Evolutionary conservation across 441 rosid species (phyloP), one percentile per base, ranked within the genome.

Genomic region (Adansonia gregorii): DNA sequence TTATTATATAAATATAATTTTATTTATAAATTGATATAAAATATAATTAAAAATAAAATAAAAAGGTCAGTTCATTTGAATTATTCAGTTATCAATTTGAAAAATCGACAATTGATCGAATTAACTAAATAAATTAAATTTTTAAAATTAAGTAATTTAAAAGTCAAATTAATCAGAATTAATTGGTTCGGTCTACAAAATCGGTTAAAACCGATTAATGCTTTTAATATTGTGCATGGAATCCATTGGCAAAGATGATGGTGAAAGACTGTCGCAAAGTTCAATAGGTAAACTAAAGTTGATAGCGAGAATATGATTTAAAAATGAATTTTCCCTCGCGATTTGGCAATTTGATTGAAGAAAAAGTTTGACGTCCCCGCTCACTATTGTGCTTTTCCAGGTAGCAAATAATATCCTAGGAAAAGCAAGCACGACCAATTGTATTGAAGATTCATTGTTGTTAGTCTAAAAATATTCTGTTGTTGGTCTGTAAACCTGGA

Each of bases 201-300:
- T 24, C 27, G 27, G 27, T 24, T 24, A 24, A 24, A 24, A 24
- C 27, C 27, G 27, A 24, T 24, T 24, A 24, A 24, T 24, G 27
- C 27, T 24, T 24, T 24, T 24, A 24, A 24, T 24, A 24, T 24
- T 24, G 58, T 66, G 63, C 78, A 45, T 6, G 77, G 19, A 46
- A 51, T 55, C 60, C n/a, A 27, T 31, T 61, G 66, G 4, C 5
- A 8, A 59, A 72, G 56, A 41, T 46, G 73, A 48, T 65, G n/a
- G 64, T 48, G 55, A 59, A 56, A 14, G 24, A 46, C 49, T 39
- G 27, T 59, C 56, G 68, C 70, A 49, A 19, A 52, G 19, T 48
- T 61, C 6, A 41, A 19, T n/a, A 63, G 51, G 55, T 66, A 67
- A 61, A 54, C 24, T 45, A 76, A 76, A 80, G 67, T n/a, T 60